These are phyloP conservation scores for Volvox africanus DNA, from an alignment of 139 green algal genomes.

Conservation along the genomic window DNA sequence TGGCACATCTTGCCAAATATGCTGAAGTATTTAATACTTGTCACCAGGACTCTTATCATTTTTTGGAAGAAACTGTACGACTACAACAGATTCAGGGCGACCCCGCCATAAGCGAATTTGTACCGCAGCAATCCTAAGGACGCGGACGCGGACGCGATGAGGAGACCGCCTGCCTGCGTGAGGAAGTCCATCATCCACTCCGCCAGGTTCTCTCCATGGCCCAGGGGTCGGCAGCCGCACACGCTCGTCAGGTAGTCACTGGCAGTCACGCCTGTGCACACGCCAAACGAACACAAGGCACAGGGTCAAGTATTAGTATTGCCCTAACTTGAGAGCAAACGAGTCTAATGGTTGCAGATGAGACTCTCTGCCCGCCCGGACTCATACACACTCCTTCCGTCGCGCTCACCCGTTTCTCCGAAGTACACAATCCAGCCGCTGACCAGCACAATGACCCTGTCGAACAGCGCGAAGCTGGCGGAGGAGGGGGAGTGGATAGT, in stretches of 20 bases:
- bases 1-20: too few species aligned
- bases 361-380: too few species aligned
- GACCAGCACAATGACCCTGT: constrained; percentile 75
- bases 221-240: constrained; percentile 19
- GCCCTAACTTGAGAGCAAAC: too few species aligned
- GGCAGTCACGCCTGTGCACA: constrained; percentile 5
- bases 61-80: background rate
- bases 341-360: too few species aligned
- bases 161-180: constrained; percentile 13
- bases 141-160: too few species aligned
- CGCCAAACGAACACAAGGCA: background rate
- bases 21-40: too few species aligned
- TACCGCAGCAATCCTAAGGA: too few species aligned
- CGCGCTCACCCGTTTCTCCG: constrained; percentile 40
- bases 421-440: constrained; percentile 70
- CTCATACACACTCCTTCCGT: background rate
- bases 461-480: constrained; percentile 75
- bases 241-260: constrained; percentile 23
- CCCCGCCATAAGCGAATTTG: too few species aligned
- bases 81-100: background rate
- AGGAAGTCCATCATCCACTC: constrained; percentile 74
- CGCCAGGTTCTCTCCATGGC: constrained; percentile 61
- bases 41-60: background rate
- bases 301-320: too few species aligned
- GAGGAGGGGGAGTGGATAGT: constrained; percentile 79